Percentiles rank a stretch among this genome's conserved stretches.
phyloP scores from a whole-genome alignment of 768 basidiomycete genomes.

The Sarcodon sp. region DNA sequence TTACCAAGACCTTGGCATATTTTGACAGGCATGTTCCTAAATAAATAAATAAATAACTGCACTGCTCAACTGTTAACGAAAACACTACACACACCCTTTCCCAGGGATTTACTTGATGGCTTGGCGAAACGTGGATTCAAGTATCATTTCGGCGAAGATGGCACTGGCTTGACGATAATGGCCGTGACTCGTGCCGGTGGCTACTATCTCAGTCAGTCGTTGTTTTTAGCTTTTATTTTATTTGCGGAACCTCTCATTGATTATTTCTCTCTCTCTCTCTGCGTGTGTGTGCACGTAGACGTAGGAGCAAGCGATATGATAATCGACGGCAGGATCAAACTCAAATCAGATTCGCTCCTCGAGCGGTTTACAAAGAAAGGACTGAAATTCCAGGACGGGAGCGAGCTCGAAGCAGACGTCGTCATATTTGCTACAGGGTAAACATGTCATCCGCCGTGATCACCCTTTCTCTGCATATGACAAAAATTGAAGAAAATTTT shows the following conservation, averaged over 20 bases:
- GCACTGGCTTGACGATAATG: constrained; percentile 34
- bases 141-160: constrained; percentile 34
- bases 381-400: constrained; percentile 27
- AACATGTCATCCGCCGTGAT: background rate
- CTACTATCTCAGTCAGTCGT: constrained; percentile 48
- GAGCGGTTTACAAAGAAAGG: constrained; percentile 24
- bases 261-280: background rate
- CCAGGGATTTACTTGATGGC: constrained; percentile 37
- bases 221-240: background rate
- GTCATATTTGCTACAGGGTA: constrained; percentile 37
- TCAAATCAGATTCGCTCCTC: constrained; percentile 30
- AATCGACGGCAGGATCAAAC: constrained; percentile 33
- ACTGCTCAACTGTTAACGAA: background rate
- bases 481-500: too few relatives aligned
- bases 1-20: constrained; percentile 18
- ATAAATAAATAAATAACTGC: background rate
- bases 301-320: constrained; percentile 28
- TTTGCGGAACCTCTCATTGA: background rate
- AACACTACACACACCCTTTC: background rate
- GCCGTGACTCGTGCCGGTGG: constrained; percentile 41
- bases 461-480: background rate
- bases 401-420: constrained; percentile 32
- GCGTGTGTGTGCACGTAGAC: constrained; percentile 15
- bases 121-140: constrained; percentile 47
- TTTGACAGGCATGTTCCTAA: constrained; percentile 12